Evolutionary conservation across 2,329 filamentous ascomycete species (phyloP), one percentile per base, ranked within the genome.

Genomic region (Colletotrichum neosansevieriae): DNA sequence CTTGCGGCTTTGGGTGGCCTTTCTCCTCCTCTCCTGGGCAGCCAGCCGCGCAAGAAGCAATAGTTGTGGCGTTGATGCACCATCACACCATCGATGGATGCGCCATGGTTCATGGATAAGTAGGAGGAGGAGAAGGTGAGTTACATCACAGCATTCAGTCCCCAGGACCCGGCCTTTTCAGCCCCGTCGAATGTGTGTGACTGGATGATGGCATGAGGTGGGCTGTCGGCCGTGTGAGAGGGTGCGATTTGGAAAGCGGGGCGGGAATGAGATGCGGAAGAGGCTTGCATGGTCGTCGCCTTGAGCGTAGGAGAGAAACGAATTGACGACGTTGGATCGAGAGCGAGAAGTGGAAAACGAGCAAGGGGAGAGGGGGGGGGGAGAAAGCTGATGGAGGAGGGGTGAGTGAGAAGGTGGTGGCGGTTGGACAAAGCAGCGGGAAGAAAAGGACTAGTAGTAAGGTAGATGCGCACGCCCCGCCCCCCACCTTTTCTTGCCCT

Each of bases 251-350:
- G 32, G 53, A 54, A 13, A 49, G 65, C 38, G 44, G 59, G 53
- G 60, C 47, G 53, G 12, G 24, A 36, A 53, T 24, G 53, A 34
- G n/a, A 40, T 58, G 45, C 53, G 60, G 53, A 64, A 63, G 44
- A 36, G 60, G 60, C 65, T 68, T 68, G 54, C 65, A 68, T 42
- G 42, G 21, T 64, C 32, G 53, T 53, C 58, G 15, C 59, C 36
- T 58, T 64, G 60, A 58, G 56, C 44, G 58, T 38, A 10, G 42
- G 17, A 15, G 44, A 53, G 34, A 65, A 29, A 21, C 34, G 38
- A 34, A 24, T 24, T 24, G 24, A 24, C 24, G 24, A 24, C 3
- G 24, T 24, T 24, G 24, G 4, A 24, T 24, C 24, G 47, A 29
- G 32, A 19, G 44, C 50, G 13, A 15, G 24, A 21, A 34, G 1